These are phyloP conservation scores for Phaffomyces antillensis DNA, from an alignment of 805 yeast genomes.

Conservation along the genomic window DNA sequence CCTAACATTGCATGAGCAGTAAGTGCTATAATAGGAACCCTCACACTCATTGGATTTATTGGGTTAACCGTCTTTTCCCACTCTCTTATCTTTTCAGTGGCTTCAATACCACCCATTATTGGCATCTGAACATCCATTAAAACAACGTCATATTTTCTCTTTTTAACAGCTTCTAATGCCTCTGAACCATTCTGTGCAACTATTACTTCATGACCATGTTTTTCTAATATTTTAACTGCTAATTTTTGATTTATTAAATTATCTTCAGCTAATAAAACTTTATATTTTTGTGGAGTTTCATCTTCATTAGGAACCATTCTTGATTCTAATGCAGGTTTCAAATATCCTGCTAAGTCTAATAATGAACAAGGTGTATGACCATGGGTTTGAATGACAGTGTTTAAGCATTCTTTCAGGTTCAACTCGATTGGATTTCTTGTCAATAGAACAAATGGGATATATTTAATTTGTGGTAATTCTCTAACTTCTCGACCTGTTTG, in stretches of 20 bases:
- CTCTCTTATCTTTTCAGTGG: constrained; percentile 77
- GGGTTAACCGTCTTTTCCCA: constrained; percentile 82
- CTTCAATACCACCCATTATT: constrained; percentile 92
- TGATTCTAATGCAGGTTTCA: constrained; percentile 80
- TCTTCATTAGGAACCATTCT: constrained; percentile 73
- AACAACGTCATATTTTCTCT: constrained; percentile 67
- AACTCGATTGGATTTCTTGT: constrained; percentile 71
- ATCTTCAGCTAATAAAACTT: constrained; percentile 77
- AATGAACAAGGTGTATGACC: constrained; percentile 86
- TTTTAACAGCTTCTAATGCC: constrained; percentile 69
- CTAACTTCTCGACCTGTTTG: constrained; percentile 68
- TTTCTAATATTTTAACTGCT: constrained; percentile 78
- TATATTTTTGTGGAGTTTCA: constrained; percentile 70
- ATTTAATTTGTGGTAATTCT: constrained; percentile 67
- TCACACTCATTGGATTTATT: constrained; percentile 56
- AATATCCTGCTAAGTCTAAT: constrained; percentile 73
- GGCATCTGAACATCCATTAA: constrained; percentile 96
- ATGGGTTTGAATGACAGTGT: constrained; percentile 79
- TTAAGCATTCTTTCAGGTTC: constrained; percentile 75
- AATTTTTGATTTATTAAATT: constrained; percentile 81
- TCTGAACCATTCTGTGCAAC: constrained; percentile 85
- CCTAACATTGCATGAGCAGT: constrained; percentile 96
- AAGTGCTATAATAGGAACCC: constrained; percentile 83
- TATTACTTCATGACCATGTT: constrained; percentile 75
- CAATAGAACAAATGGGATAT: constrained; percentile 74